Conservation (phyloP, 176 grass and related monocot genomes). For the Rhynchospora tenuis region DNA sequence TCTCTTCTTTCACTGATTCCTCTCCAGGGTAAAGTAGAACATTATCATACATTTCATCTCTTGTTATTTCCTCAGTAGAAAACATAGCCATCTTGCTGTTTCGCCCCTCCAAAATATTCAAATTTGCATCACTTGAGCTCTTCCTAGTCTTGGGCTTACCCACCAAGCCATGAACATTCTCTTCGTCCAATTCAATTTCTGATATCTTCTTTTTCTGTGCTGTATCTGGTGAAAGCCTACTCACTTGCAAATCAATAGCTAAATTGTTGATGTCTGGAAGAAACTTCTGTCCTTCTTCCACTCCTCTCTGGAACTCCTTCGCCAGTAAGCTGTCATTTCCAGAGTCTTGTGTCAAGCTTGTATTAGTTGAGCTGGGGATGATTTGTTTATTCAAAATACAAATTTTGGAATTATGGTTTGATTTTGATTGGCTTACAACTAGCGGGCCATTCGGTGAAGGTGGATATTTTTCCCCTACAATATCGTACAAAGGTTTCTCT, state of each 20-base stretch:
- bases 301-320: slow-evolving; percentile 35
- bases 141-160: slow-evolving; percentile 9
- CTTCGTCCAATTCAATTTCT: background rate
- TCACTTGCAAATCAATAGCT: slow-evolving; percentile 25
- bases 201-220: background rate
- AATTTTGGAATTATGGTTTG: background rate
- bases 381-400: background rate
- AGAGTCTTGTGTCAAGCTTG: background rate
- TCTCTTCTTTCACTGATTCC: slow-evolving; percentile 12
- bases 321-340: slow-evolving; percentile 1
- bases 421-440: background rate
- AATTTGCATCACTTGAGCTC: slow-evolving; percentile 7
- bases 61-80: slow-evolving; percentile 20
- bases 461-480: slow-evolving; percentile 27
- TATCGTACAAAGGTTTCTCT: slow-evolving; percentile 36
- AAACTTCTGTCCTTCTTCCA: slow-evolving; percentile 31
- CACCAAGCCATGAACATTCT: background rate
- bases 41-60: slow-evolving; percentile 35
- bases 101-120: slow-evolving; percentile 30
- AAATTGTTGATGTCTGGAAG: slow-evolving; percentile 37
- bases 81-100: slow-evolving; percentile 26
- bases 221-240: background rate
- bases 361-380: background rate
- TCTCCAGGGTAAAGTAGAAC: slow-evolving; percentile 29
- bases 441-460: background rate